A percentile compares a stretch with the other conserved stretches of the same genome.
phyloP scores from a whole-genome alignment of 1,139 yeast species.

The Debaryomyces subglobosus region DNA sequence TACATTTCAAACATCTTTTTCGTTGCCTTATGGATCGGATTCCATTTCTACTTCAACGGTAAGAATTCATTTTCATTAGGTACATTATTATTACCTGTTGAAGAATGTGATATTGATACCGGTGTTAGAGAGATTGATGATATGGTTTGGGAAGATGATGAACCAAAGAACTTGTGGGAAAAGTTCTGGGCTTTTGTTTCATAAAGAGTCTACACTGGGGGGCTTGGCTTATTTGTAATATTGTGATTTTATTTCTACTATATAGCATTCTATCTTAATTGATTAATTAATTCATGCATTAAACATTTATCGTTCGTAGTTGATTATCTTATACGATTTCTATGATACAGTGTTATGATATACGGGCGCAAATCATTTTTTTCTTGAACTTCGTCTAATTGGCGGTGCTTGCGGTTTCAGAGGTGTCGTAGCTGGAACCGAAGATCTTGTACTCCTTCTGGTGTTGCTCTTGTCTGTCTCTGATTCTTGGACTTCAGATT shows the following conservation, averaged over 20 bases:
- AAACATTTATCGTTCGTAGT: neutral
- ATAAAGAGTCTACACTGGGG: slow-evolving; percentile 10
- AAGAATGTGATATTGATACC: slow-evolving; percentile 62
- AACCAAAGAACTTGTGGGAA: slow-evolving; percentile 55
- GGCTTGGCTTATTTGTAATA: neutral
- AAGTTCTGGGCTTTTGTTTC: slow-evolving; percentile 49
- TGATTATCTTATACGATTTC: neutral
- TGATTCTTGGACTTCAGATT: slow-evolving; percentile 29
- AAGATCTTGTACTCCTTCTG: slow-evolving; percentile 12
- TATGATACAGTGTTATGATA: neutral
- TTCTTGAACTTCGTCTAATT: slow-evolving; percentile 30
- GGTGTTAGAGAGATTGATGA: slow-evolving; percentile 64
- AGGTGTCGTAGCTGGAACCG: slow-evolving; percentile 19
- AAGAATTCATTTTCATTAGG: slow-evolving; percentile 33
- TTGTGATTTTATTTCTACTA: neutral
- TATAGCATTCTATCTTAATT: slow-evolving; percentile 8
- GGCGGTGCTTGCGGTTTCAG: slow-evolving; percentile 21
- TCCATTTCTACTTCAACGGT: slow-evolving; percentile 51
- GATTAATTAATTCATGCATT: slow-evolving; percentile 5
- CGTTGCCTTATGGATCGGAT: slow-evolving; percentile 51
- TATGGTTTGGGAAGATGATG: slow-evolving; percentile 52
- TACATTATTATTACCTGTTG: slow-evolving; percentile 44
- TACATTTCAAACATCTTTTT: slow-evolving; percentile 65
- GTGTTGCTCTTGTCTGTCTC: slow-evolving; percentile 15
- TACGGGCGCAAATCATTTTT: slow-evolving; percentile 16